phyloP scores from a whole-genome alignment of 1,284 basidiomycete species.

The Apiotrichum akiyoshidainum region DNA sequence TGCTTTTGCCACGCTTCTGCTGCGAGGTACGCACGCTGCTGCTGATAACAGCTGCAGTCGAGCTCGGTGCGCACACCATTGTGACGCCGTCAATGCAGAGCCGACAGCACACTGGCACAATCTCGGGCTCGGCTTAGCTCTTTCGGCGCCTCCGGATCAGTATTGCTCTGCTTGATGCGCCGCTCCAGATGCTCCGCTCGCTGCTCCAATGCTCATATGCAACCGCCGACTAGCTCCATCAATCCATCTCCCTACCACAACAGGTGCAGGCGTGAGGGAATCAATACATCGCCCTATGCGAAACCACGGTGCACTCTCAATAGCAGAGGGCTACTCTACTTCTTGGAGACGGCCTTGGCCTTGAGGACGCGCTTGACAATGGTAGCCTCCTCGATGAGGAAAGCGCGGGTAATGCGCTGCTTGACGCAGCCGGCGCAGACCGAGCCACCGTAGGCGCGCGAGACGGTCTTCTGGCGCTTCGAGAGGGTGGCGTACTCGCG shows the following conservation, averaged over 20 bases:
- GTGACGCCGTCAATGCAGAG: too few species aligned
- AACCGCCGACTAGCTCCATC: too few species aligned
- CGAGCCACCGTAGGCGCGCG: constrained; percentile 91
- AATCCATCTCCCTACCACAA: not conserved
- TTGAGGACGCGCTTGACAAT: constrained; percentile 99
- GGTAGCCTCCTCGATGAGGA: constrained; percentile 99
- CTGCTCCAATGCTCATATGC: too few species aligned
- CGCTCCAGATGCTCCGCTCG: too few species aligned
- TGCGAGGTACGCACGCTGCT: too few species aligned
- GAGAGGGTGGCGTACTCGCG: constrained; percentile 89
- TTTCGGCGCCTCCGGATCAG: too few species aligned
- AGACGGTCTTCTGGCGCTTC: constrained; percentile 92
- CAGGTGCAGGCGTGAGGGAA: constrained; percentile 18
- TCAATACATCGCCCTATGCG: constrained; percentile 29
- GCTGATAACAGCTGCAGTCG: too few species aligned
- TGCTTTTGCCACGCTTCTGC: too few species aligned
- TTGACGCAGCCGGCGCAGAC: constrained; percentile 89
- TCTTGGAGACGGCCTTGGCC: constrained; percentile 57
- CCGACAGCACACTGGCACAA: too few species aligned
- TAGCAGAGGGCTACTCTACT: constrained; percentile 36
- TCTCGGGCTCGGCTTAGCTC: not conserved
- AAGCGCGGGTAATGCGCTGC: constrained; percentile 93
- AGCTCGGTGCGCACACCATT: too few species aligned
- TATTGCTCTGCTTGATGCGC: too few species aligned
- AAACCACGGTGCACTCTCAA: constrained; percentile 13